Evolutionary conservation across 495 filamentous ascomycete genomes (phyloP), one percentile per base, ranked within the genome.

Genomic region (Neurospora sublineolata): DNA sequence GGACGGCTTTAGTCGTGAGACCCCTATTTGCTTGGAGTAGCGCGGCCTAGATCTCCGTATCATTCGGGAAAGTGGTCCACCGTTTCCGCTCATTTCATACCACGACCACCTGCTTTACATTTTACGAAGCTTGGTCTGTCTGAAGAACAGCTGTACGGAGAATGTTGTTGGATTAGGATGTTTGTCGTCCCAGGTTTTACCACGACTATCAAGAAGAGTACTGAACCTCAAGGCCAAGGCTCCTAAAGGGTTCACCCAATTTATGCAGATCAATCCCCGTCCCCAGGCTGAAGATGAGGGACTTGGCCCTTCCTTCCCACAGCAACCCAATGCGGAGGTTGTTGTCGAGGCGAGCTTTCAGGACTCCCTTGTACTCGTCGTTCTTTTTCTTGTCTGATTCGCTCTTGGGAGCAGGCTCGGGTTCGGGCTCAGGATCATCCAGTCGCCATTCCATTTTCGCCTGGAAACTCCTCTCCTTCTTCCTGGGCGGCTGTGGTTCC

Each of bases 231-330:
- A 97, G 81, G 3, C 95, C 95, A 73, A 98, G 86, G 11, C 88
- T 90, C 71, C 88, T 86, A 73, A 93, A 85, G 69, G 92, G 86
- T 80, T 90, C 84, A 76, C 90, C 86, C 79, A 89, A 81, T 80
- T 88, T 86, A 80, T 89, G 87, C 75, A 93, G 80, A 82, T 94
- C 93, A 52, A 95, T 83, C 16, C 87, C 90, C 23, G 92, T 90
- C 3, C 95, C 95, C 33, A 96, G 86, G 76, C 92, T 97, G 76
- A 98, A 95, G 71, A 99, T 84, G 60, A 99, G 82, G 76, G 97
- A 94, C 82, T 98, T 98, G 64, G 94, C 84, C 70, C 94, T 85
- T 1, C 95, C 95, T 79, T 98, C 95, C 96, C 96, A 99, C 14
- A 98, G 84, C 67, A 97, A 73, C 3, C 93, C 91, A 39, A 97